Evolutionary conservation across 768 basidiomycete genomes (phyloP).

Genomic region (Multifurca ochricompacta): DNA sequence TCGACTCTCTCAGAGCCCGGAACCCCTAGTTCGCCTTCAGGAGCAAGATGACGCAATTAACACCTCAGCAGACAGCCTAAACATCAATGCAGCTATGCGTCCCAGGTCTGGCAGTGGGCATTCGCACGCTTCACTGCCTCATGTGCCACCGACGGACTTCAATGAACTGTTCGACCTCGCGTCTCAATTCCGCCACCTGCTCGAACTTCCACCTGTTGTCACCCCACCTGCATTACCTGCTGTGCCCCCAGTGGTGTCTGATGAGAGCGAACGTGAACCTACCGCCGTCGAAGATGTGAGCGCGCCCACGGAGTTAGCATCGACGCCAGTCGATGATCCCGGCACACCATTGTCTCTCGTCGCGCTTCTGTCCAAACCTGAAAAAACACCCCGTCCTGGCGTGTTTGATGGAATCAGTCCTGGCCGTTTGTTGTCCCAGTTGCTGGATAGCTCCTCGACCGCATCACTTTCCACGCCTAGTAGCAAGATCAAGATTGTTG

Average conservation of each 20-base stretch:
- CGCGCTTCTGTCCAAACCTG: slow-evolving; percentile 14
- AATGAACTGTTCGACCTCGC: slow-evolving; percentile 21
- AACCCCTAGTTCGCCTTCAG: not conserved
- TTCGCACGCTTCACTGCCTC: slow-evolving; percentile 14
- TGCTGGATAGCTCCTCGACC: slow-evolving; percentile 12
- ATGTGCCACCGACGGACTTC: slow-evolving; percentile 19
- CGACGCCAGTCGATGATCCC: slow-evolving; percentile 6
- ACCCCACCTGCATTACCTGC: slow-evolving; percentile 3
- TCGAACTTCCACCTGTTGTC: slow-evolving; percentile 16
- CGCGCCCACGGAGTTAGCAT: slow-evolving; percentile 14
- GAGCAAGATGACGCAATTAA: not conserved
- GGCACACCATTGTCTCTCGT: slow-evolving; percentile 10
- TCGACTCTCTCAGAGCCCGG: slow-evolving; percentile 6
- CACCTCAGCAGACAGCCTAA: not conserved
- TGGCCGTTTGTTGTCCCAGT: slow-evolving; percentile 13
- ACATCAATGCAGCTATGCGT: not conserved
- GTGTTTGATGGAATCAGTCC: slow-evolving; percentile 12
- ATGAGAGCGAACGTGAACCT: not conserved
- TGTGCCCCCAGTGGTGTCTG: not conserved
- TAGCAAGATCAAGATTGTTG: not conserved
- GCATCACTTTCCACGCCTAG: slow-evolving; percentile 1
- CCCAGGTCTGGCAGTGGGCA: not conserved
- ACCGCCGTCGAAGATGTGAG: not conserved
- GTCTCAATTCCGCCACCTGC: slow-evolving; percentile 20
- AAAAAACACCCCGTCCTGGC: slow-evolving; percentile 6